Evolutionary conservation across 805 yeast genomes (phyloP).

Genomic region (Zygoascus ofunaensis): DNA sequence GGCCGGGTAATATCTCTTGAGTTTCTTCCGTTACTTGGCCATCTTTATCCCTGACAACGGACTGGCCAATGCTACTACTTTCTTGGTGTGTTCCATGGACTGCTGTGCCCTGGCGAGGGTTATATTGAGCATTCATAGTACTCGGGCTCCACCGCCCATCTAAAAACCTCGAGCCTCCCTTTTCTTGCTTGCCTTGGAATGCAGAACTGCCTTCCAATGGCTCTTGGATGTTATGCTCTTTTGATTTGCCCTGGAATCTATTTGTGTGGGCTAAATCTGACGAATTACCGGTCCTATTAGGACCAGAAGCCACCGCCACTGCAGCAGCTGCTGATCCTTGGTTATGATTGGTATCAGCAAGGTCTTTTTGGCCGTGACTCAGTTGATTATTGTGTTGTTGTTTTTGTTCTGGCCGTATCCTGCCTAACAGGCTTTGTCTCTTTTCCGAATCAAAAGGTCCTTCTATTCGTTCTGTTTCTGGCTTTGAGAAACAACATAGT

Average conservation of each 20-base stretch:
- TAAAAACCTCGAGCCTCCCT: not conserved
- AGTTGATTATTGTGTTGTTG: not conserved
- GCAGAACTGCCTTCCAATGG: too few species aligned
- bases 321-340: too few species aligned
- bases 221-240: too few species aligned
- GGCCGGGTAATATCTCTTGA: not conserved
- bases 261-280: too few species aligned
- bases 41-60: not conserved
- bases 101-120: too few species aligned
- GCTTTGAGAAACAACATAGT: not conserved
- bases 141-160: slow-evolving; percentile 4
- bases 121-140: not conserved
- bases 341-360: too few species aligned
- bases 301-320: too few species aligned
- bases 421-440: too few species aligned
- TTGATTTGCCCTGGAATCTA: too few species aligned
- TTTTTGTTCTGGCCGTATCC: not conserved
- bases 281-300: too few species aligned
- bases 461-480: not conserved
- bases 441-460: not conserved
- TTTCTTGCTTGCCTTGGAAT: not conserved
- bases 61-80: not conserved
- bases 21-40: not conserved
- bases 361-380: too few species aligned
- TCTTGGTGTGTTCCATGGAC: too few species aligned